Conservation (phyloP, 164 flowering plant species). For the Annona cherimola region DNA sequence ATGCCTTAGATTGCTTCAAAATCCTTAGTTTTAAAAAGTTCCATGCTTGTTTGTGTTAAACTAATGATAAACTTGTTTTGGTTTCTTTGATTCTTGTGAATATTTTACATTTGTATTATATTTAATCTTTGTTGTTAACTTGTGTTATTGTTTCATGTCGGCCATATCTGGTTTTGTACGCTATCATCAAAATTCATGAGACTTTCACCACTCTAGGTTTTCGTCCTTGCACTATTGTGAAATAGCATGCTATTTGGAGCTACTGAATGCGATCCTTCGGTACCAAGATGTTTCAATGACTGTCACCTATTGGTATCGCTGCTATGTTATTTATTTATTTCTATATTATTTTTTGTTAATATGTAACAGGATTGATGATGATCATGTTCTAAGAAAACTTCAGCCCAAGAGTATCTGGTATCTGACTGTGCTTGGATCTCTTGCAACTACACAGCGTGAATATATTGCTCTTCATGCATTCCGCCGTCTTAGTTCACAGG, state of each 20-base stretch:
- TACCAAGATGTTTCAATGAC: no score
- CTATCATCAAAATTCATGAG: no score
- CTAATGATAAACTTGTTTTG: neutral
- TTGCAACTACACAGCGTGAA: conserved; percentile 96
- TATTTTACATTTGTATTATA: no score
- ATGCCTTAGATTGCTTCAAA: neutral
- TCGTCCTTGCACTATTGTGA: neutral
- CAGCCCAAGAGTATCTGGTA: conserved; percentile 67
- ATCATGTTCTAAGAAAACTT: conserved; percentile 74
- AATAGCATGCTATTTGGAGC: no score
- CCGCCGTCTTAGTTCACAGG: conserved; percentile 84
- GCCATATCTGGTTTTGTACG: no score
- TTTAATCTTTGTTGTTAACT: no score
- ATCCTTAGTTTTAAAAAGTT: neutral
- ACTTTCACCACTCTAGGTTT: neutral
- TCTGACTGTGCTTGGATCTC: conserved; percentile 88
- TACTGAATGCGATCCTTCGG: no score
- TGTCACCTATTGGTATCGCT: no score
- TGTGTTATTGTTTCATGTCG: no score
- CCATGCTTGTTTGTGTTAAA: neutral
- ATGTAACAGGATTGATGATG: conserved; percentile 55
- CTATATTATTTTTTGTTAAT: neutral
- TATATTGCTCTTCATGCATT: conserved; percentile 96
- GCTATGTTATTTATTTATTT: no score
- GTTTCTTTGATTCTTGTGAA: no score